Evolutionary conservation across 2,329 filamentous ascomycete genomes (phyloP).

Genomic region (Lanzia echinophila): DNA sequence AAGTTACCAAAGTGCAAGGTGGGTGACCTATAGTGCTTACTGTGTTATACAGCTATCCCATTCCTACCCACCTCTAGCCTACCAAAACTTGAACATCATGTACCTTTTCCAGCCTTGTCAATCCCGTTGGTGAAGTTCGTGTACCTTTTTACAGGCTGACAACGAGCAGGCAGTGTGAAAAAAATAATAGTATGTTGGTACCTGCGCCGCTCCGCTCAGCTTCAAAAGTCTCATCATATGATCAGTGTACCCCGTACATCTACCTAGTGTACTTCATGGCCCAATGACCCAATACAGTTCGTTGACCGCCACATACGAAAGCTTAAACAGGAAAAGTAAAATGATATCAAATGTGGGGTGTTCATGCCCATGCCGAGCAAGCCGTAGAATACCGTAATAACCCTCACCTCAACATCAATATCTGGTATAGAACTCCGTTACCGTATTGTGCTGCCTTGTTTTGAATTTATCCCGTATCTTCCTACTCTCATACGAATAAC

Average conservation of each 20-base stretch:
- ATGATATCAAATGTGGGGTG: constrained; percentile 12
- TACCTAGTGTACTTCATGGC: background rate
- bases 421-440: no score
- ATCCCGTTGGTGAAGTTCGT: background rate
- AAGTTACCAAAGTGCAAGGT: background rate
- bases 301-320: background rate
- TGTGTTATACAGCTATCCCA: constrained; percentile 2
- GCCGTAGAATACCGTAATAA: background rate
- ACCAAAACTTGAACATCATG: background rate
- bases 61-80: background rate
- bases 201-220: background rate
- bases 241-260: background rate
- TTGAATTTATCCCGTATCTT: no score
- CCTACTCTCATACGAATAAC: no score
- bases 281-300: background rate
- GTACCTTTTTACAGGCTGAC: background rate
- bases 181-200: no score
- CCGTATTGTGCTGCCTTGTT: no score
- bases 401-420: no score
- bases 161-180: no score
- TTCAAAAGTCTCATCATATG: constrained; percentile 9
- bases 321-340: background rate
- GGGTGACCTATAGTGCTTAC: constrained; percentile 3
- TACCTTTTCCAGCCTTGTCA: background rate
- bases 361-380: background rate